A percentile compares a stretch with the other conserved stretches of the same genome.
These are phyloP conservation scores for Suillus clintonianus DNA, from an alignment of 768 basidiomycete species.

Conservation along the genomic window DNA sequence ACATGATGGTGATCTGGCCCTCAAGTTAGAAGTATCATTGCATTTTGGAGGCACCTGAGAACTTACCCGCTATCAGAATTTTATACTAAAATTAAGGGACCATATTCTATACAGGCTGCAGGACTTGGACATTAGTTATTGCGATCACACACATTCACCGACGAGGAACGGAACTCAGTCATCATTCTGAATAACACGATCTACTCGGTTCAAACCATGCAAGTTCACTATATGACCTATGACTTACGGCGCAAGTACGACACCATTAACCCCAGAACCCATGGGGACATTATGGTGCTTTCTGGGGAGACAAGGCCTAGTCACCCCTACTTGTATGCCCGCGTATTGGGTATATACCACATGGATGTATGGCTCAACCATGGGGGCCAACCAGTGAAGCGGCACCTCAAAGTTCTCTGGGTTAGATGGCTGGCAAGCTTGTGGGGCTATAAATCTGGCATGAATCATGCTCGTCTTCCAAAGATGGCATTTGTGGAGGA, in stretches of 20 bases:
- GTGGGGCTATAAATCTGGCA: too few relatives aligned
- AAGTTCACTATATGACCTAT: constrained; percentile 33
- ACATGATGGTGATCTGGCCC: constrained; percentile 26
- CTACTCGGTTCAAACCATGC: constrained; percentile 1
- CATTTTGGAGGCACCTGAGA: not conserved
- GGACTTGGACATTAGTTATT: not conserved
- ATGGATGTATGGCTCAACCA: constrained; percentile 6
- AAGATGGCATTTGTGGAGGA: too few relatives aligned
- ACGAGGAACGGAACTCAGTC: constrained; percentile 8
- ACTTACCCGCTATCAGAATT: constrained; percentile 2
- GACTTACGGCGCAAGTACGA: too few relatives aligned
- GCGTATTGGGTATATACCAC: constrained; percentile 19
- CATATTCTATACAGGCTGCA: constrained; percentile 10
- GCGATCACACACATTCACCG: not conserved
- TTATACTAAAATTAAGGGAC: constrained; percentile 1
- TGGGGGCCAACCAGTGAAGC: too few relatives aligned
- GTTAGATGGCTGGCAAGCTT: too few relatives aligned
- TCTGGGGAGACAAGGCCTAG: not conserved
- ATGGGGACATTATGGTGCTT: too few relatives aligned
- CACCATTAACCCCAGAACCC: too few relatives aligned
- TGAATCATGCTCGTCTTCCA: too few relatives aligned
- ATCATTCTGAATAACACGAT: constrained; percentile 21
- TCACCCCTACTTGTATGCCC: constrained; percentile 5
- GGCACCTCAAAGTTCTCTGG: too few relatives aligned
- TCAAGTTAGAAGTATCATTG: constrained; percentile 7